These are phyloP conservation scores for Pseudisothecium myosuroides DNA, from an alignment of 225 moss, liverwort and hornwort genomes.

Conservation along the genomic window DNA sequence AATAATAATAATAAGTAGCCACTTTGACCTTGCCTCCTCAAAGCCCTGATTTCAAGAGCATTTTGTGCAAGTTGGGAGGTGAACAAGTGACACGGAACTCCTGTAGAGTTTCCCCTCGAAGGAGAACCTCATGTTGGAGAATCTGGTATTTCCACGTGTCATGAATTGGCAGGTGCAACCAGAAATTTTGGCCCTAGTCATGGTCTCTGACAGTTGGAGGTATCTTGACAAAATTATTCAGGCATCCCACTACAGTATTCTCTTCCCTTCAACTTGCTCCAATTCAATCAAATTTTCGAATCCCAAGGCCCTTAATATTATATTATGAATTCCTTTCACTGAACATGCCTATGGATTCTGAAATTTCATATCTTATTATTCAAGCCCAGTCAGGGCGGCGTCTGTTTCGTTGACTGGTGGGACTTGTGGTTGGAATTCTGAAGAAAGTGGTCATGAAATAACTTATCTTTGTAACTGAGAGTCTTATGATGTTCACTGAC, in stretches of 20 bases:
- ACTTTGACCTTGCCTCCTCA: neutral
- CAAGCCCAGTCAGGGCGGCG: neutral
- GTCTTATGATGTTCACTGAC: neutral
- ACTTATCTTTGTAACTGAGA: neutral
- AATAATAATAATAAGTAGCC: neutral
- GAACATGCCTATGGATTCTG: neutral
- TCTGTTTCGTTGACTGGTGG: neutral
- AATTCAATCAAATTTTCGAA: neutral
- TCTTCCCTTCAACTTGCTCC: neutral
- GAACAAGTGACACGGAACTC: neutral
- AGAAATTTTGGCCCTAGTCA: neutral
- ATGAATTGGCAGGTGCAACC: neutral
- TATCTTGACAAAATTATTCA: neutral
- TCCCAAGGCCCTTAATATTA: neutral
- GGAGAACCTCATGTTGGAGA: constrained; percentile 1
- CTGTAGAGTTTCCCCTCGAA: neutral
- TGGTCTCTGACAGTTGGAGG: neutral
- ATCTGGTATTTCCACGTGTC: neutral
- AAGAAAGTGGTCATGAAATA: neutral
- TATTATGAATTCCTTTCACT: neutral
- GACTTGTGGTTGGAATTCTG: neutral
- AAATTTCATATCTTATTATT: neutral
- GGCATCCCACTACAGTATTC: too few relatives aligned
- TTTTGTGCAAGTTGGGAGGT: neutral
- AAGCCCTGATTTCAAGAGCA: neutral